Base-by-base conservation (phyloP, 306 rosid species). In the Biancaea sappan region DNA sequence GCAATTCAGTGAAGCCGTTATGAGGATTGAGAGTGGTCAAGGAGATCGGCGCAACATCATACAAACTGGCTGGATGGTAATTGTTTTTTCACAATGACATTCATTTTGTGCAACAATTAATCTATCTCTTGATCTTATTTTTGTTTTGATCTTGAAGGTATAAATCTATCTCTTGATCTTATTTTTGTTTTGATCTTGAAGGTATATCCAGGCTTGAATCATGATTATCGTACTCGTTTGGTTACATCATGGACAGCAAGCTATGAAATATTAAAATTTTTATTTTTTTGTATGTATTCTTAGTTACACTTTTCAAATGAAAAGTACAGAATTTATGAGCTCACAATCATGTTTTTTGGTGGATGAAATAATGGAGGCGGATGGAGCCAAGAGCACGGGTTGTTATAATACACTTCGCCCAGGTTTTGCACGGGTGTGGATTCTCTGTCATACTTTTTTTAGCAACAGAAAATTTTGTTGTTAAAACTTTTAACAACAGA, bases 371-470 rank as follows among this genome's bases (percentile, higher is more conserved):
- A n/a, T 48, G 54, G 10, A 48, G 54, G 24, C 54, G 24, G 54
- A 18, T 3, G 24, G 24, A 48, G 54, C 24, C 54, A 6, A 2
- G 10, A 48, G 54, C 54, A 48, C 54, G 5, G 54, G 54, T 2
- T 75, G 80, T 38, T 75, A 52, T 31, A 62, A 75, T 50, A 48
- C 62, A 34, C 19, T 21, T 4, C 75, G 84, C 66, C 69, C 24
- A 1, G 80, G 77, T n/a, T n/a, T n/a, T n/a, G n/a, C n/a, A n/a
- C n/a, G n/a, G n/a, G n/a, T n/a, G n/a, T n/a, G n/a, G n/a, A n/a
- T n/a, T n/a, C n/a, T n/a, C n/a, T n/a, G n/a, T n/a, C n/a, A n/a
- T n/a, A n/a, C n/a, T n/a, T n/a, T n/a, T n/a, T n/a, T n/a, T n/a
- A n/a, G n/a, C n/a, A n/a, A n/a, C n/a, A n/a, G n/a, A n/a, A n/a